These are phyloP conservation scores for Plantago lanceolata DNA, from an alignment of 305 asterid genomes.

Conservation along the genomic window DNA sequence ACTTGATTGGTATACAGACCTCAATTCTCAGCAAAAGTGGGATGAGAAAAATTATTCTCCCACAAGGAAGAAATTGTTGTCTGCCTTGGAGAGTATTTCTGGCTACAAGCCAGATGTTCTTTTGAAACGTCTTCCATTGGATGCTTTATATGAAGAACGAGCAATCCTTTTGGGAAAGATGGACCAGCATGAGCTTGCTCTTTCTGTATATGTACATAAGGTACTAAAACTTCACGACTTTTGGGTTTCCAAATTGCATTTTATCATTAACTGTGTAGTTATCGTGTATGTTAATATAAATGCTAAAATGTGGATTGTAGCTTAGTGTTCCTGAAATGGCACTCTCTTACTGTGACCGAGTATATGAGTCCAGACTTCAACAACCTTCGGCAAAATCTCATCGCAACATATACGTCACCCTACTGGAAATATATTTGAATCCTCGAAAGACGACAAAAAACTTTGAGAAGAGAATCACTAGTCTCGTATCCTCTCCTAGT, in stretches of 20 bases:
- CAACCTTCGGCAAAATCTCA: constrained; percentile 65
- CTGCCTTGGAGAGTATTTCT: constrained; percentile 82
- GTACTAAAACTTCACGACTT: constrained; percentile 34
- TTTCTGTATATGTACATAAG: constrained; percentile 89
- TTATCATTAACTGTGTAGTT: background rate
- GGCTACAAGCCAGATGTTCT: constrained; percentile 81
- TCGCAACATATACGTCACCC: constrained; percentile 76
- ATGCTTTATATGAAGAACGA: constrained; percentile 88
- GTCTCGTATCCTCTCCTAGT: constrained; percentile 49
- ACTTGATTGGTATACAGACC: constrained; percentile 84
- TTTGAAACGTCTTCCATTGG: constrained; percentile 80
- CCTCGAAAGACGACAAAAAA: constrained; percentile 75
- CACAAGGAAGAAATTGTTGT: constrained; percentile 83
- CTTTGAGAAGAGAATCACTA: constrained; percentile 64
- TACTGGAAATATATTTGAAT: constrained; percentile 89
- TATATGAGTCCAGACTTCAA: constrained; percentile 57
- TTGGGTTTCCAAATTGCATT: background rate
- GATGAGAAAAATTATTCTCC: constrained; percentile 80
- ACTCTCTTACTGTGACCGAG: constrained; percentile 81
- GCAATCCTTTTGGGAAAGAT: constrained; percentile 90
- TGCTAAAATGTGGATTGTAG: constrained; percentile 31
- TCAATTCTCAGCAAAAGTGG: constrained; percentile 74
- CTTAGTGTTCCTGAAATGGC: constrained; percentile 95
- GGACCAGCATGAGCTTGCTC: constrained; percentile 95
- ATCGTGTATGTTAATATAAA: background rate